A percentile compares a stretch with the other conserved stretches of the same genome.
phyloP scores from a whole-genome alignment of 2,329 filamentous ascomycete species.

The Colletotrichum sp. region DNA sequence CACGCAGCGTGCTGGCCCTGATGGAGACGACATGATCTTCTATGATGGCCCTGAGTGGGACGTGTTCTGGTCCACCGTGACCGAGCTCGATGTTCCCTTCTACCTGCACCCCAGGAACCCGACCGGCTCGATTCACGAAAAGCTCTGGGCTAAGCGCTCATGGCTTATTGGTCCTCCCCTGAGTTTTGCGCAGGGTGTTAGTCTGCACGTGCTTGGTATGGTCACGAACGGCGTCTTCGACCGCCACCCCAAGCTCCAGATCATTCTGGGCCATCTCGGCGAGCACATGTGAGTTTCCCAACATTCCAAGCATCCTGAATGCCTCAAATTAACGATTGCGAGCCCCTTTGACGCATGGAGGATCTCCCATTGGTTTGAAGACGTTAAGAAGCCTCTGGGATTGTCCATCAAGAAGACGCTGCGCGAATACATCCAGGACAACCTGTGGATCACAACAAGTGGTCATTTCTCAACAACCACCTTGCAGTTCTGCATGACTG shows the following conservation, averaged over 20 bases:
- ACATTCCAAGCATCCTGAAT: too few species aligned
- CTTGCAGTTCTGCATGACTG: neutral
- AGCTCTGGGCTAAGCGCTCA: neutral
- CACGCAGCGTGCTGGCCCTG: neutral
- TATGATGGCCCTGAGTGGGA: neutral
- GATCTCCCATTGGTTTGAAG: neutral
- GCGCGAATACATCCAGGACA: neutral
- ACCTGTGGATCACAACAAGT: neutral
- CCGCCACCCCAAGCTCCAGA: neutral
- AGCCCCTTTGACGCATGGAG: accelerated
- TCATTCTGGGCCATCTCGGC: neutral
- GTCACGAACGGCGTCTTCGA: neutral
- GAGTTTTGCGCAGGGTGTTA: neutral
- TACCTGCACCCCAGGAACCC: neutral
- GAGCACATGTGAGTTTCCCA: neutral
- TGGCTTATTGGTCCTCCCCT: neutral
- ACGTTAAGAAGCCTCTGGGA: neutral
- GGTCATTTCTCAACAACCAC: neutral
- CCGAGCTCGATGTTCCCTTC: neutral
- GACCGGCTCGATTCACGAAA: neutral
- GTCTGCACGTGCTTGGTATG: neutral
- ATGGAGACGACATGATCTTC: neutral
- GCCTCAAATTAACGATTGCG: too few species aligned
- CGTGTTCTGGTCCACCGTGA: neutral
- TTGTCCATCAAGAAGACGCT: neutral